A percentile compares a stretch with the other conserved stretches of the same genome.
Conservation (phyloP, 2,329 filamentous ascomycete genomes). For the Aspergillus costaricaensis region DNA sequence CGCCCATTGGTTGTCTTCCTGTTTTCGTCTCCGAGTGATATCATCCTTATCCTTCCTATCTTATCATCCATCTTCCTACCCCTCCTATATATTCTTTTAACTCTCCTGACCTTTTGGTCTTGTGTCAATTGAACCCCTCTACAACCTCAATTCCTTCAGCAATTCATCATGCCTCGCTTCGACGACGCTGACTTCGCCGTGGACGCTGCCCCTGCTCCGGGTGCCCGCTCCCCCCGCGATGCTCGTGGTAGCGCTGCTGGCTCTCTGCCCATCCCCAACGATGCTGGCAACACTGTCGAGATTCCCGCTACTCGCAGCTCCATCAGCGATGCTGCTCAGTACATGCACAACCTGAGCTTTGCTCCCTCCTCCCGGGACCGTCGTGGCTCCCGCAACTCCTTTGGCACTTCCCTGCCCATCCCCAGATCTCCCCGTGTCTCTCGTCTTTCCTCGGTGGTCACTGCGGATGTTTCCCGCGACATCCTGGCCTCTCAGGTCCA, state of each 20-base stretch:
- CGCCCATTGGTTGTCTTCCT: not conserved
- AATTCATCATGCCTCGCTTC: slow-evolving; percentile 59
- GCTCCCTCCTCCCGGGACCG: slow-evolving; percentile 68
- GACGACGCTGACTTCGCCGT: slow-evolving; percentile 59
- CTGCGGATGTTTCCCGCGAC: slow-evolving; percentile 58
- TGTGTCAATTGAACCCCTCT: not conserved
- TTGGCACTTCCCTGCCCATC: slow-evolving; percentile 71
- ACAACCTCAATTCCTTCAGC: not conserved
- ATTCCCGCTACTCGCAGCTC: slow-evolving; percentile 69
- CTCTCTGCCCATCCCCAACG: slow-evolving; percentile 47
- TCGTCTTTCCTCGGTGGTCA: slow-evolving; percentile 64
- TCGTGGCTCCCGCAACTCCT: slow-evolving; percentile 72
- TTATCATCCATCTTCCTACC: not conserved
- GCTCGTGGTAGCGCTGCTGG: slow-evolving; percentile 26
- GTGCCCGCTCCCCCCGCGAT: slow-evolving; percentile 30
- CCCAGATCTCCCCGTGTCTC: slow-evolving; percentile 70
- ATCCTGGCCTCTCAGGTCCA: slow-evolving; percentile 71
- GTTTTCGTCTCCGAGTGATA: slow-evolving; percentile 18
- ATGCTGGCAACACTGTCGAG: slow-evolving; percentile 61
- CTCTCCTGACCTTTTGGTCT: not conserved
- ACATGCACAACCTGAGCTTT: slow-evolving; percentile 73
- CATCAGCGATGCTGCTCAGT: slow-evolving; percentile 66
- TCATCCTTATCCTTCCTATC: slow-evolving; percentile 16
- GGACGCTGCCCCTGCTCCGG: slow-evolving; percentile 32
- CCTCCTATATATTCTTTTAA: slow-evolving; percentile 2